Percentiles rank a stretch among this genome's conserved stretches.
phyloP scores from a whole-genome alignment of 2,329 filamentous ascomycete genomes.

The Paecilomyces niveus region DNA sequence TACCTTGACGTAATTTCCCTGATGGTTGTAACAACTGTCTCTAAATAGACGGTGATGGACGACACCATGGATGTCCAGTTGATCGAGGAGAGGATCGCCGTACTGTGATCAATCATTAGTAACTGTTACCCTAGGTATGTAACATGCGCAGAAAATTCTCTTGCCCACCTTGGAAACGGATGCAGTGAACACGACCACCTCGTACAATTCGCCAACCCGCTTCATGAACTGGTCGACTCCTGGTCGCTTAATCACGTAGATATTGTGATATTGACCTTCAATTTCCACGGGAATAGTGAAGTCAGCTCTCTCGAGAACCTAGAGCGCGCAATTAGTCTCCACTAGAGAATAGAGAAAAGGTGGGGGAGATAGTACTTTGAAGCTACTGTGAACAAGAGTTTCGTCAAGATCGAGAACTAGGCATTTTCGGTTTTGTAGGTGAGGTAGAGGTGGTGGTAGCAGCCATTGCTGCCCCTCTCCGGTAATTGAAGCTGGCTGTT shows the following conservation, averaged over 20 bases:
- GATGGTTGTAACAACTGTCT: constrained; percentile 98
- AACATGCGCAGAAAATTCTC: constrained; percentile 3
- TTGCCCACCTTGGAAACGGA: constrained; percentile 84
- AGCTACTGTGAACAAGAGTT: constrained; percentile 95
- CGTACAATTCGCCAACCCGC: constrained; percentile 91
- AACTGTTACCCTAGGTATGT: constrained; percentile 2
- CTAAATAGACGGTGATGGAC: constrained; percentile 94
- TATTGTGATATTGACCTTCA: constrained; percentile 97
- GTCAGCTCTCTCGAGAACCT: constrained; percentile 97
- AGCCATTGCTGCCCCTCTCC: constrained; percentile 59
- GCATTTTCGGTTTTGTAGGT: constrained; percentile 83
- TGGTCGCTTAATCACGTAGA: constrained; percentile 98
- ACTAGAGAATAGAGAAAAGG: constrained; percentile 4
- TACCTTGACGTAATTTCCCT: constrained; percentile 95
- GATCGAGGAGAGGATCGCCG: constrained; percentile 89
- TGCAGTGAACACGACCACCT: constrained; percentile 97
- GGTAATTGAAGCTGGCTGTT: constrained; percentile 24
- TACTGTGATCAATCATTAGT: constrained; percentile 52
- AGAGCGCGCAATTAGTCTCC: constrained; percentile 8
- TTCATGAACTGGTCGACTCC: constrained; percentile 99
- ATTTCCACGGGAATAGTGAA: constrained; percentile 99
- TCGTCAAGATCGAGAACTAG: constrained; percentile 93
- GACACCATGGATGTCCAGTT: constrained; percentile 94
- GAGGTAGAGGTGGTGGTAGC: constrained; percentile 71
- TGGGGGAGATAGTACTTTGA: constrained; percentile 62